Conservation (phyloP, 1,284 basidiomycete species). For the Microstroma glucosiphilum region DNA sequence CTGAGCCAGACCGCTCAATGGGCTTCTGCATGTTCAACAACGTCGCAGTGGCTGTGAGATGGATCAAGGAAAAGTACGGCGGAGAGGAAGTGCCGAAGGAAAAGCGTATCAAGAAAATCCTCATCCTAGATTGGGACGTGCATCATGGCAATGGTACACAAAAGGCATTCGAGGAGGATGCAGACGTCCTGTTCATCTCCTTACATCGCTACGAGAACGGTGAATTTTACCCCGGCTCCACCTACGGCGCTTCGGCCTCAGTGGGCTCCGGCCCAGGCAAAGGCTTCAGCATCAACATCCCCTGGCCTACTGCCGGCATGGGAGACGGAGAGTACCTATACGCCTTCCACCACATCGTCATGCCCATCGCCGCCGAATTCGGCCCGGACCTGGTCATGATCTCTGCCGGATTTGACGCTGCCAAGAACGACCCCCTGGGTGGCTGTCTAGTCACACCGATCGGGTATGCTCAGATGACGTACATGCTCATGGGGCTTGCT, state of each 20-base stretch:
- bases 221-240: conserved; percentile 81
- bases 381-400: conserved; percentile 93
- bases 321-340: conserved; percentile 92
- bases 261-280: conserved; percentile 72
- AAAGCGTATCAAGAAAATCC: conserved; percentile 57
- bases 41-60: conserved; percentile 74
- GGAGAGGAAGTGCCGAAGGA: conserved; percentile 56
- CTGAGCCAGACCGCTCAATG: conserved; percentile 95
- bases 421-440: conserved; percentile 83
- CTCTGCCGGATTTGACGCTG: conserved; percentile 96
- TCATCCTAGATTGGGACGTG: conserved; percentile 98
- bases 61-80: conserved; percentile 59
- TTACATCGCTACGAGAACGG: conserved; percentile 82
- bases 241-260: conserved; percentile 77
- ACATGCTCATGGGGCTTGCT: conserved; percentile 85
- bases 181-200: conserved; percentile 87
- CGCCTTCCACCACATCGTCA: conserved; percentile 88
- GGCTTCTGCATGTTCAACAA: conserved; percentile 99
- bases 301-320: conserved; percentile 85
- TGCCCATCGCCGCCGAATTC: conserved; percentile 97
- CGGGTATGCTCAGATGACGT: conserved; percentile 98
- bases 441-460: conserved; percentile 81
- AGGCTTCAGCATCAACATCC: conserved; percentile 84
- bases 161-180: conserved; percentile 84
- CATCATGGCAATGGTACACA: conserved; percentile 99